Percentiles rank a stretch among this genome's conserved stretches.
These are phyloP conservation scores for Phytophthora palmivora DNA, from an alignment of 352 stramenopile genomes.

Conservation along the genomic window DNA sequence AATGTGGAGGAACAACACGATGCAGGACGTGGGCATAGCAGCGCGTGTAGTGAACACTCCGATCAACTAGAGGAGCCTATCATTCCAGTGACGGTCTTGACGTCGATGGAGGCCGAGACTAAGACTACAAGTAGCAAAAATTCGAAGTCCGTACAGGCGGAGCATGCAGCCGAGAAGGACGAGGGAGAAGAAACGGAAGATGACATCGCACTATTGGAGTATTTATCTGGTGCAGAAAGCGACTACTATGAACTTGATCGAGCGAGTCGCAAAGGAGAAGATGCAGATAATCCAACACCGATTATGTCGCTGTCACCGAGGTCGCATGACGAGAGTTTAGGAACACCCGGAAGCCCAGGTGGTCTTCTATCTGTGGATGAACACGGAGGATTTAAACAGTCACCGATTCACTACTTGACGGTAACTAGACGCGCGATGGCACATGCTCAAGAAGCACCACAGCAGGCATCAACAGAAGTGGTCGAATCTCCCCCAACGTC, in stretches of 20 bases:
- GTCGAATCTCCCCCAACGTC: slow-evolving; percentile 17
- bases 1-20: slow-evolving; percentile 2
- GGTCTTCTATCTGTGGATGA: slow-evolving; percentile 29
- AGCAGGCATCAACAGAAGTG: slow-evolving; percentile 19
- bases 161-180: slow-evolving; percentile 28
- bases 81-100: slow-evolving; percentile 27
- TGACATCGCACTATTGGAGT: slow-evolving; percentile 42
- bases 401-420: slow-evolving; percentile 20
- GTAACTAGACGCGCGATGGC: slow-evolving; percentile 28
- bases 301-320: slow-evolving; percentile 34
- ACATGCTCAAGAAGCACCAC: slow-evolving; percentile 33
- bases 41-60: slow-evolving; percentile 16
- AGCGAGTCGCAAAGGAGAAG: slow-evolving; percentile 36
- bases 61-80: slow-evolving; percentile 27
- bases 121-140: slow-evolving; percentile 17
- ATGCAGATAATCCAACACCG: slow-evolving; percentile 20
- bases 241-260: slow-evolving; percentile 41
- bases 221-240: slow-evolving; percentile 39
- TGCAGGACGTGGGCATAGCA: slow-evolving; percentile 3
- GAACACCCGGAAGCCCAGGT: slow-evolving; percentile 25
- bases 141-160: background rate
- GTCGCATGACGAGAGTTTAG: slow-evolving; percentile 33
- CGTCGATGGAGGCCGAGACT: slow-evolving; percentile 28
- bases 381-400: slow-evolving; percentile 19
- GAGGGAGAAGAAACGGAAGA: slow-evolving; percentile 38